A percentile compares a stretch with the other conserved stretches of the same genome.
Evolutionary conservation across 306 rosid genomes (phyloP).

Genomic region (Arachis stenosperma): DNA sequence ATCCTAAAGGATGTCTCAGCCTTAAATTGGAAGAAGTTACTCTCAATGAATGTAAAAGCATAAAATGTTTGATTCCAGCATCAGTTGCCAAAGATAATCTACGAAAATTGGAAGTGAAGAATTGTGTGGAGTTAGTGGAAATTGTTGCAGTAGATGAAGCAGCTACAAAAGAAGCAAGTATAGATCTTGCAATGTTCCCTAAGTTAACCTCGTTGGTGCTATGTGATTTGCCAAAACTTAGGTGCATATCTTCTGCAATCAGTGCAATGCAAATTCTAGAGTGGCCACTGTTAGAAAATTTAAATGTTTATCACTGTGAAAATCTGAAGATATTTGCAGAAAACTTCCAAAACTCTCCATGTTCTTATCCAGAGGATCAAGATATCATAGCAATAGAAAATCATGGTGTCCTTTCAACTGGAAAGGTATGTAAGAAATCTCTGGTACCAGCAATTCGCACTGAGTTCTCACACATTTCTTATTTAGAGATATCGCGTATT

Average conservation of each 20-base stretch:
- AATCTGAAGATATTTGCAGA: neutral
- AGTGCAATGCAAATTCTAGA: neutral
- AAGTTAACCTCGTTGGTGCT: neutral
- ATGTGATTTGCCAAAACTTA: neutral
- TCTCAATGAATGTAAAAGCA: neutral
- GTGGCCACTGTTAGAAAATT: slow-evolving; percentile 3
- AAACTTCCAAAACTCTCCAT: neutral
- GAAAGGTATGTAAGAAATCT: slow-evolving; percentile 15
- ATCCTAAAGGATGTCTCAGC: neutral
- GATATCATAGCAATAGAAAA: neutral
- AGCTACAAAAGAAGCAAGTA: neutral
- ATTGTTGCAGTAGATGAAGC: neutral
- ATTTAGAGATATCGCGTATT: too few species aligned
- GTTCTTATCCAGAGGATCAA: neutral
- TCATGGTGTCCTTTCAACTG: slow-evolving; percentile 2
- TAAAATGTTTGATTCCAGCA: neutral
- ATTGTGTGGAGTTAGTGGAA: neutral
- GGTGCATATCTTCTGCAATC: slow-evolving; percentile 12
- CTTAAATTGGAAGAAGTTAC: neutral
- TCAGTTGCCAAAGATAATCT: neutral
- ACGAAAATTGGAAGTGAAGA: neutral
- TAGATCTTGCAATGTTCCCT: neutral
- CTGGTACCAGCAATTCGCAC: neutral
- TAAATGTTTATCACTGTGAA: neutral
- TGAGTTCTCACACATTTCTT: too few species aligned